Evolutionary conservation across 192 early-diverging fungal genomes (phyloP), one percentile per base, ranked within the genome.

Genomic region (Podila verticillata): DNA sequence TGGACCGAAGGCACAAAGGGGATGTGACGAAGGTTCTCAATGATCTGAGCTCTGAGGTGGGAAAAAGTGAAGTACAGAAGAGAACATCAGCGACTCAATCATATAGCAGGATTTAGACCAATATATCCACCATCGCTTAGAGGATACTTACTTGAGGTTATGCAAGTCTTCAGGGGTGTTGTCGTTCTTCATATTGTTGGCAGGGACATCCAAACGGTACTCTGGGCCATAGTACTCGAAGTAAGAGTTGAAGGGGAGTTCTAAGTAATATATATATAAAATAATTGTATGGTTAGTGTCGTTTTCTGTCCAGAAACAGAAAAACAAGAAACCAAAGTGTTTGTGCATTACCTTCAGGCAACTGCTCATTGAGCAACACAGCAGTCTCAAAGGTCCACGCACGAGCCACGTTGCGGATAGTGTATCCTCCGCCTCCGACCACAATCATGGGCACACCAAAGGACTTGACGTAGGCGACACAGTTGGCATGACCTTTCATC

Each of bases 361-460:
- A 72, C 13, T 89, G 86, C 74, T 93, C 82, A 20, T 91, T 93
- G 15, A 96, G 88, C 4, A 95, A 89, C 8, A 97, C 87, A 8
- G 92, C 92, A 7, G 97, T 99, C 79, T 98, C 96, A 82, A 95
- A 96, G 0, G 95, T 93, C 98, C 98, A 99, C 29, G 95, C 93
- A 34, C 97, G 83, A 12, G 95, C 92, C 3, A 99, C 98, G 72
- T 99, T 99, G n/a, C 95, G 88, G 70, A 98, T 95, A 0, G 97
- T 99, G 71, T 99, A 99, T 13, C 98, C 98, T 48, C 98, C 98
- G 7, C 98, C 98, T 51, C 98, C 98, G 28, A 99, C 86, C 26
- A 98, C 89, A 68, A 99, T 69, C 66, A 96, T 88, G 7, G 98
- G 98, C 22, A 99, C 84, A 72, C 95, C 92, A 68, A 98, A 97